These are phyloP conservation scores for Eucalyptus cladocalyx DNA, from an alignment of 345 rosid species.

Conservation along the genomic window DNA sequence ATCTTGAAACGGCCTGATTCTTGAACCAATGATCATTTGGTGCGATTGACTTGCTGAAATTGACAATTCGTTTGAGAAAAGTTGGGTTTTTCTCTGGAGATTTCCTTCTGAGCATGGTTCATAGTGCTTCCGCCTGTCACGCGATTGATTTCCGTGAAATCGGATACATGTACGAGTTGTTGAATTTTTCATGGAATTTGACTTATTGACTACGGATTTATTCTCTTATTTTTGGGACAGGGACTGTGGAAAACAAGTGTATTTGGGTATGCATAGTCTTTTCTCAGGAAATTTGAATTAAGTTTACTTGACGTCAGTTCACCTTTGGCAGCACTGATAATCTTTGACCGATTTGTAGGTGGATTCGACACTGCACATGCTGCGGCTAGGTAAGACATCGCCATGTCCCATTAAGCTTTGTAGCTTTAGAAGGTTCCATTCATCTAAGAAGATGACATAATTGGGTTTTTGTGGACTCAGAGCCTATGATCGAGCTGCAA, in stretches of 20 bases:
- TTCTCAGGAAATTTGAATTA: not conserved
- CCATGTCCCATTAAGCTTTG: not conserved
- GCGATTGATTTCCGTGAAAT: not conserved
- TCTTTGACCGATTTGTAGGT: constrained; percentile 22
- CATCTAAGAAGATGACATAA: not conserved
- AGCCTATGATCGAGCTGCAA: constrained; percentile 97
- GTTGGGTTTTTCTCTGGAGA: not conserved
- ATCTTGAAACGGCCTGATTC: not conserved
- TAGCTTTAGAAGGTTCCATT: not conserved
- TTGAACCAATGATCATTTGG: not conserved
- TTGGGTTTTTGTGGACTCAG: constrained; percentile 13
- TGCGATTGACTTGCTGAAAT: not conserved
- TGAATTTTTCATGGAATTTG: not conserved
- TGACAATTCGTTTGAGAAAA: not conserved
- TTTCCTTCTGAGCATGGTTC: not conserved
- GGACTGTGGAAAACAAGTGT: constrained; percentile 98
- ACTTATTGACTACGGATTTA: not conserved
- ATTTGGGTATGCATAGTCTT: constrained; percentile 48
- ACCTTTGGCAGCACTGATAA: not conserved
- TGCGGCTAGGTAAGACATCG: constrained; percentile 63
- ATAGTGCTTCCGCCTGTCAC: not conserved
- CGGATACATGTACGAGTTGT: not conserved
- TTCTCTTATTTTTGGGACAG: constrained; percentile 20
- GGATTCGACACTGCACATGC: constrained; percentile 98
- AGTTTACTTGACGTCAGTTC: not conserved